phyloP scores from a whole-genome alignment of 495 filamentous ascomycete genomes.

The Terfezia claveryi region DNA sequence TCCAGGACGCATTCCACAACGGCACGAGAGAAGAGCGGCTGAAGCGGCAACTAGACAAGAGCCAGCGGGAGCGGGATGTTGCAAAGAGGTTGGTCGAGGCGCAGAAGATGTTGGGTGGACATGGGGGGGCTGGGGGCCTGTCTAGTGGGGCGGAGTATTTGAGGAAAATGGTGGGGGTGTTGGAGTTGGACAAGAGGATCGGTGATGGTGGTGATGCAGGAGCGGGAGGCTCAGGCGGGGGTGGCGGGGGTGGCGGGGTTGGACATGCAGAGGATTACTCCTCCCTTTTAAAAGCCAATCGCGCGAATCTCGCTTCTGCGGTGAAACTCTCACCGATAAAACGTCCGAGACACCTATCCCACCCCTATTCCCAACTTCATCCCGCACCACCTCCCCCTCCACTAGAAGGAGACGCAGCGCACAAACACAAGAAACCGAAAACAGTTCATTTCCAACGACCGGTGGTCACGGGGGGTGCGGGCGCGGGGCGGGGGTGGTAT shows the following conservation, averaged over 20 bases:
- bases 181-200: conserved; percentile 6
- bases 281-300: conserved; percentile 29
- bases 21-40: conserved; percentile 39
- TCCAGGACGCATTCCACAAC: conserved; percentile 31
- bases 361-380: neutral
- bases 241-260: neutral
- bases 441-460: neutral
- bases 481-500: neutral
- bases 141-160: conserved; percentile 13
- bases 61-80: conserved; percentile 65
- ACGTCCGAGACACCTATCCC: conserved; percentile 21
- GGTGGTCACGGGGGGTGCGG: neutral
- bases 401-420: neutral
- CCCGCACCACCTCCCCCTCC: neutral
- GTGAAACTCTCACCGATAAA: conserved; percentile 56
- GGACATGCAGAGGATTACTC: conserved; percentile 1
- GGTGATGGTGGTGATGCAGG: conserved; percentile 3
- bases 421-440: neutral
- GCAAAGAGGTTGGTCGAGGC: conserved; percentile 34
- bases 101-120: neutral
- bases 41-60: conserved; percentile 42
- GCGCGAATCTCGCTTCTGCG: conserved; percentile 31
- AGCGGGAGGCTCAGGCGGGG: conserved; percentile 1
- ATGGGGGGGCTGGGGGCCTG: neutral
- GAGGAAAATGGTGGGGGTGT: neutral